Conservation (phyloP, 768 basidiomycete genomes). For the Macrolepiota dolichaula region DNA sequence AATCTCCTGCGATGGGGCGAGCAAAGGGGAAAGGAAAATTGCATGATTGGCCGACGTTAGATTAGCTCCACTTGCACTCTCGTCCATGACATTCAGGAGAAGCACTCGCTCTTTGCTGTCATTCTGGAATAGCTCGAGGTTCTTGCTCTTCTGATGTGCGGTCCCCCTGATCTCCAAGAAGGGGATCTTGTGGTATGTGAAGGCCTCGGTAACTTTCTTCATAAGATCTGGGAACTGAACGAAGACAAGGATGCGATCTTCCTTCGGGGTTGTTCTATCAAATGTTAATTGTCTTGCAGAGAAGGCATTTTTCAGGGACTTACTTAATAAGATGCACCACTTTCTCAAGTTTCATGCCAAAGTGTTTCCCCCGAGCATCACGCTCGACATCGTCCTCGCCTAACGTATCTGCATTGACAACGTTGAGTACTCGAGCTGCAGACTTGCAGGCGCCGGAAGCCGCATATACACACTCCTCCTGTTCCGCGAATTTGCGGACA, state of each 20-base stretch:
- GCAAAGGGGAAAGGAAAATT: constrained; percentile 90
- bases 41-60: constrained; percentile 92
- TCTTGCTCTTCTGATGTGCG: constrained; percentile 74
- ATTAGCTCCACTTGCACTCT: constrained; percentile 92
- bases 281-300: constrained; percentile 9
- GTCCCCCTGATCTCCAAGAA: constrained; percentile 82
- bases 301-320: constrained; percentile 16
- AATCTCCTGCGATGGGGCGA: constrained; percentile 76
- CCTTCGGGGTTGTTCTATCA: constrained; percentile 62
- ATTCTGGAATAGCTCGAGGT: constrained; percentile 83
- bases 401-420: constrained; percentile 76
- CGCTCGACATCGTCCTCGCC: constrained; percentile 77
- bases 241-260: constrained; percentile 87
- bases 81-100: constrained; percentile 89
- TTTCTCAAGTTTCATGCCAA: constrained; percentile 78
- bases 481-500: constrained; percentile 67
- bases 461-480: constrained; percentile 79
- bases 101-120: constrained; percentile 75
- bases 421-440: constrained; percentile 75
- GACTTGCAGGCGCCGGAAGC: constrained; percentile 70
- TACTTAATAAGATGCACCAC: constrained; percentile 77
- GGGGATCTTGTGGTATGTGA: constrained; percentile 65
- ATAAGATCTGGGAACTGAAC: constrained; percentile 96
- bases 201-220: constrained; percentile 85
- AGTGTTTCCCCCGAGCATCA: constrained; percentile 73